Base-by-base conservation (phyloP, 306 rosid genomes). In the Macrotyloma uniflorum region DNA sequence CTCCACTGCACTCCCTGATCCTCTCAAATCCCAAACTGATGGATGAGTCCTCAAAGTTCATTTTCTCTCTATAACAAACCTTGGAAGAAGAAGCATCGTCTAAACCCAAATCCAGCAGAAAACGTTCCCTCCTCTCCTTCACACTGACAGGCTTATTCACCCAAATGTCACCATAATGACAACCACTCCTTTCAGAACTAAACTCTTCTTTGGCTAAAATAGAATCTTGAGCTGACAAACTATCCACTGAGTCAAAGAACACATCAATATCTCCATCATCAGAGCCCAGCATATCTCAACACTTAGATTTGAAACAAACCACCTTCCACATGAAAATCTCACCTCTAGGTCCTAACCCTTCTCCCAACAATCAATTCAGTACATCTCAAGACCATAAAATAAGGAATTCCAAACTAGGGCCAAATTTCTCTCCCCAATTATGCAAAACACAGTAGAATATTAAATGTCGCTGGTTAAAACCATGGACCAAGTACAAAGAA, bases 211-310 rank as follows among this genome's bases (percentile, higher is more conserved):
- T 61, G 3, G 32, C 80, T 63, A 78, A 42, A 65, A 66, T 64
- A 22, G 73, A 73, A 76, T 82, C 86, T 71, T 76, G 88, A 32
- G 85, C 75, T 49, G 88, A 78, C 74, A 92, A 80, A 55, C 36
- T 70, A 75, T 92, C 97, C 28, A n/a, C 40, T 2, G 97, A 82
- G 78, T 92, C 90, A n/a, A 87, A 92, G 88, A 90, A 90, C 67
- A 67, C 71, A 63, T 92, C 95, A 64, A 36, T 49, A 42, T 85
- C 86, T 42, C 53, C 86, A 54, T 77, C 86, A 81, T 84, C 62
- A 84, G 85, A 87, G 77, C 75, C 83, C 87, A 84, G 89, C 97
- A 90, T 92, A 83, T 90, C 90, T 88, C 77, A 76, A 2, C 51
- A 51, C 77, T 81, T 22, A 32, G 28, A 78, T 36, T 18, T 36